Evolutionary conservation across 495 filamentous ascomycete genomes (phyloP), one percentile per base, ranked within the genome.

Genomic region (Penicillium pulvis): DNA sequence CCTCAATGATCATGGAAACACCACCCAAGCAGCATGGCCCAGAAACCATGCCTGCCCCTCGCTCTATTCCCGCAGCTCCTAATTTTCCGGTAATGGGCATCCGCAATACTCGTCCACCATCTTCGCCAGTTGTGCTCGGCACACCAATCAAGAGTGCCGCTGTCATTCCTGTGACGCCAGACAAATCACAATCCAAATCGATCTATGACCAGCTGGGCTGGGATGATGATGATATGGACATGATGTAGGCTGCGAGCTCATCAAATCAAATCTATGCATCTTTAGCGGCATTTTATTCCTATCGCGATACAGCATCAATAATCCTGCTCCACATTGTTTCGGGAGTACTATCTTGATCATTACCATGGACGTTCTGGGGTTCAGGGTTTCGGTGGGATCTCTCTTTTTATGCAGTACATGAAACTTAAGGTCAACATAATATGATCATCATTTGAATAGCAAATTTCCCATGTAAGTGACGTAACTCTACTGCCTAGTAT

Each of bases 171-270:
- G 67, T 71, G 43, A 78, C 75, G 1, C 76, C 76, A 9, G 72
- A 77, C 68, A 80, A 71, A 71, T 76, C 67, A 14, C 62, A 70
- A 49, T 54, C 63, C 16, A 88, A 62, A 42, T 66, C 64, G 17
- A 89, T 96, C 47, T 95, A 89, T 66, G 83, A 87, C 69, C 75
- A 77, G 36, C 68, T 94, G 49, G 88, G 91, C 47, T 91, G 92
- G 92, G 87, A 93, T 62, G 86, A 89, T 65, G 83, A 88, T 59
- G 79, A 84, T 26, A 66, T 70, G 62, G 67, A 70, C 6, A 57
- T 86, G 81, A 65, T 68, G 73, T 20, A 23, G 6, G 5, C 11
- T 51, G 39, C 36, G 12, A 43, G 35, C 19, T 16, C 12, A 30
- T 20, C 6, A 31, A 19, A 11, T 26, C 33, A 17, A 54, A 23